Base-by-base conservation (phyloP, 768 basidiomycete species). In the Boletus pseudopeckii region DNA sequence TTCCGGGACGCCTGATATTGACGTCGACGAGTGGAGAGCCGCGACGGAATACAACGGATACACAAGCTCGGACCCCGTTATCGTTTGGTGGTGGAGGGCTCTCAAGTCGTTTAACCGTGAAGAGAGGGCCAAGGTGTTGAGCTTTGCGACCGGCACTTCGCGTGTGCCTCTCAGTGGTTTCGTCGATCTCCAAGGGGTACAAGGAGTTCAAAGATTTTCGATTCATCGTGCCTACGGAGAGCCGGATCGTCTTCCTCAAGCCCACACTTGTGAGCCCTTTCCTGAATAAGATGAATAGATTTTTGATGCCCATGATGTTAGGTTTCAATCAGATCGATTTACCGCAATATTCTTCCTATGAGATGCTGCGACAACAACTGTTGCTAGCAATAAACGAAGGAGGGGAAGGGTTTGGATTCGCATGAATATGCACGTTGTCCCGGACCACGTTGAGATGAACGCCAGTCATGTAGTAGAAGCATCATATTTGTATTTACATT, bases 81-180 rank as follows among this genome's bases (percentile, higher is more conserved):
- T 98, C 55, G 86, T 91, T 28, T 99, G 95, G 95, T 98, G 93
- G 89, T 99, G 97, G 97, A 83, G 97, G 59, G 96, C 96, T 2
- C 81, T 99, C 40, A 93, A 98, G 72, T 96, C 93, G 9, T 98
- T 98, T 75, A 92, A 90, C 60, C 89, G 96, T 33, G 95, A 98
- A 63, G 97, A 99, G 72, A 80, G 93, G 52, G 94, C 97, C 32
- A 94, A 97, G 71, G 92, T 99, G 42, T 78, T 99, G 52, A 96
- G 95, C 76, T 99, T 99, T 72, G 95, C 94, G 14, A 96, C 97
- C 1, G 85, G 92, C 55, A 85, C 91, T 6, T 94, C 94, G 9
- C 81, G 95, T 43, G 96, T 99, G 1, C 96, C 96, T 9, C 81
- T 98, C 37, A 89, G 86, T 48, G 97, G 97, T 17, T 99, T 98